Conservation (phyloP, 257 asterid genomes). For the Nicotiana attenuata region DNA sequence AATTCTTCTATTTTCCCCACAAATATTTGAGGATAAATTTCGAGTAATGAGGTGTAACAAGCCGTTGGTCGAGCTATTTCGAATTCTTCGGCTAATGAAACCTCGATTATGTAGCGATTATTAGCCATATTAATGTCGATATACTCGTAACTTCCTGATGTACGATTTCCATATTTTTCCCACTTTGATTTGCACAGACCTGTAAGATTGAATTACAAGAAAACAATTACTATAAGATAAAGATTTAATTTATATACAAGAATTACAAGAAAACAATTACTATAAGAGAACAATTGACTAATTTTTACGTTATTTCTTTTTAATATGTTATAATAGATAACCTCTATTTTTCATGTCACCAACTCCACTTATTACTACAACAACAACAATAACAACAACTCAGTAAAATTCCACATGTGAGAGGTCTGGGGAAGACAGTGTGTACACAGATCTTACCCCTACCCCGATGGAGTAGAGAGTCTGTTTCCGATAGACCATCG, state of each 20-base stretch:
- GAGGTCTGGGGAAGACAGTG: too few species aligned
- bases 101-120: constrained; percentile 53
- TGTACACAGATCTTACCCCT: too few species aligned
- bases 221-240: too few species aligned
- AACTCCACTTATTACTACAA: too few species aligned
- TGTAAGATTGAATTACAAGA: constrained; percentile 4
- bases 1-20: constrained; percentile 46
- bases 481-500: too few species aligned
- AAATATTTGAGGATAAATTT: constrained; percentile 35
- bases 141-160: constrained; percentile 63
- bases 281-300: too few species aligned
- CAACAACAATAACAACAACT: too few species aligned
- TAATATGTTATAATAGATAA: background rate
- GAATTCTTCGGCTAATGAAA: constrained; percentile 49
- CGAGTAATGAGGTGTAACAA: constrained; percentile 37
- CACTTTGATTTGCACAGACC: constrained; percentile 88
- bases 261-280: background rate
- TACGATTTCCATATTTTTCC: constrained; percentile 45
- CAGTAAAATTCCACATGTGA: too few species aligned
- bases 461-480: too few species aligned
- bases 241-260: background rate
- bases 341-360: background rate
- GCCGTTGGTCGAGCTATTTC: constrained; percentile 58
- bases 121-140: constrained; percentile 41
- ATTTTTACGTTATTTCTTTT: background rate